phyloP scores from a whole-genome alignment of 805 yeast genomes.

The Priceomyces medius region DNA sequence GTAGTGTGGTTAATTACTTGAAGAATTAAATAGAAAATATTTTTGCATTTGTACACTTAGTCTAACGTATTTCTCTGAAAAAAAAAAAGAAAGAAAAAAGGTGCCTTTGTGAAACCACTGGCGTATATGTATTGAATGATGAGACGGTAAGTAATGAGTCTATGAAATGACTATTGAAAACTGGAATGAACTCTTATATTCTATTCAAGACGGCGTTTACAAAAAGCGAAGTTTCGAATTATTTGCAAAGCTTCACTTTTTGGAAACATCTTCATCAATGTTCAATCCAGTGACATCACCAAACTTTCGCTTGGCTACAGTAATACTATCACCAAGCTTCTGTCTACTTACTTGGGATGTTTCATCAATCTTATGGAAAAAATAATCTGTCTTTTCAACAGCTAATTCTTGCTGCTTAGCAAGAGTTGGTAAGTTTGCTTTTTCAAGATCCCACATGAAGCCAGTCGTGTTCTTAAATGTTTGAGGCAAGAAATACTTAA shows the following conservation, averaged over 20 bases:
- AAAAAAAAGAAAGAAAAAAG: not conserved
- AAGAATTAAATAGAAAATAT: not conserved
- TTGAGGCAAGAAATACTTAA: constrained; percentile 67
- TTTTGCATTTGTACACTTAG: not conserved
- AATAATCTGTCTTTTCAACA: constrained; percentile 42
- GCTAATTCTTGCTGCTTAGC: constrained; percentile 60
- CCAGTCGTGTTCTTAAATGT: constrained; percentile 63
- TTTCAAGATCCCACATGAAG: constrained; percentile 61
- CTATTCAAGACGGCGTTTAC: too few species aligned
- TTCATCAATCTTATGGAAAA: constrained; percentile 45
- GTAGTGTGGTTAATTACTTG: not conserved
- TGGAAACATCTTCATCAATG: constrained; percentile 57
- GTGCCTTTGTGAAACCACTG: not conserved
- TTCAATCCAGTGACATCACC: constrained; percentile 67
- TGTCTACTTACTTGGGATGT: constrained; percentile 40
- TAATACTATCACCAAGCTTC: constrained; percentile 34
- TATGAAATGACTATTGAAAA: too few species aligned
- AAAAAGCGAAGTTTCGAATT: too few species aligned
- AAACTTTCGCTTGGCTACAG: constrained; percentile 42
- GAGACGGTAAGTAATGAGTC: too few species aligned
- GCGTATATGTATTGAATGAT: too few species aligned
- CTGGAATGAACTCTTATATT: too few species aligned
- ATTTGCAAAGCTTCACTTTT: too few species aligned
- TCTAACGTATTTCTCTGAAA: not conserved
- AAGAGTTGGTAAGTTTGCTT: constrained; percentile 57